Evolutionary conservation across 352 stramenopile genomes (phyloP).

Genomic region (Phytophthora fragariae): DNA sequence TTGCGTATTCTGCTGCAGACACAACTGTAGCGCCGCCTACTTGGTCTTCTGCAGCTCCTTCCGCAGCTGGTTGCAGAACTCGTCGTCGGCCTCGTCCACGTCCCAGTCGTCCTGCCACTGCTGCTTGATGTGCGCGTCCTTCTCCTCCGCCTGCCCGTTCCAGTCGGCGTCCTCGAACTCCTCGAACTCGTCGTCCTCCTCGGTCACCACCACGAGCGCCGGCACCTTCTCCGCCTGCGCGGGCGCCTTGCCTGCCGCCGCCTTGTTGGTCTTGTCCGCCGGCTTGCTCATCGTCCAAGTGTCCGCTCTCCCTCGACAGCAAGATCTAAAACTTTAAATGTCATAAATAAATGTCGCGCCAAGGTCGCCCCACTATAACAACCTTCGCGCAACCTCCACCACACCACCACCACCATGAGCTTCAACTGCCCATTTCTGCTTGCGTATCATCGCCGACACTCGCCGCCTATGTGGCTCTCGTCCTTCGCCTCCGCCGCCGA

Average conservation of each 20-base stretch:
- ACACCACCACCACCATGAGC: constrained; percentile 7
- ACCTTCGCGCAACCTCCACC: not conserved
- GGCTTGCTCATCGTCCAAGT: constrained; percentile 48
- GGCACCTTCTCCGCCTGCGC: constrained; percentile 61
- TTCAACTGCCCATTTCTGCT: constrained; percentile 26
- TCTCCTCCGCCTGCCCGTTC: constrained; percentile 78
- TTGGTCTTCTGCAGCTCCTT: constrained; percentile 90
- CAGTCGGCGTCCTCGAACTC: constrained; percentile 89
- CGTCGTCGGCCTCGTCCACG: constrained; percentile 92
- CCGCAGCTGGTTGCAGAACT: constrained; percentile 93
- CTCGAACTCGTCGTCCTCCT: constrained; percentile 92
- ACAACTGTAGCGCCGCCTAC: constrained; percentile 30
- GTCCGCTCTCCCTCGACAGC: not conserved
- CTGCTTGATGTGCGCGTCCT: constrained; percentile 87
- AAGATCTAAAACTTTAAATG: not conserved
- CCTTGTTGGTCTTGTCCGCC: constrained; percentile 42
- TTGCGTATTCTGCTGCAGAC: not conserved
- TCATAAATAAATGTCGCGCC: not conserved
- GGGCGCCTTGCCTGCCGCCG: constrained; percentile 27
- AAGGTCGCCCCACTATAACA: not conserved
- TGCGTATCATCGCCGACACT: constrained; percentile 44
- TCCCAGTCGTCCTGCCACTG: constrained; percentile 95
- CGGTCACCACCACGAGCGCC: constrained; percentile 80
- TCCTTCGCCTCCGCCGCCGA: constrained; percentile 46
- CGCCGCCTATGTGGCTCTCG: constrained; percentile 59